phyloP scores from a whole-genome alignment of 257 asterid genomes.

The Primulina eburnea region DNA sequence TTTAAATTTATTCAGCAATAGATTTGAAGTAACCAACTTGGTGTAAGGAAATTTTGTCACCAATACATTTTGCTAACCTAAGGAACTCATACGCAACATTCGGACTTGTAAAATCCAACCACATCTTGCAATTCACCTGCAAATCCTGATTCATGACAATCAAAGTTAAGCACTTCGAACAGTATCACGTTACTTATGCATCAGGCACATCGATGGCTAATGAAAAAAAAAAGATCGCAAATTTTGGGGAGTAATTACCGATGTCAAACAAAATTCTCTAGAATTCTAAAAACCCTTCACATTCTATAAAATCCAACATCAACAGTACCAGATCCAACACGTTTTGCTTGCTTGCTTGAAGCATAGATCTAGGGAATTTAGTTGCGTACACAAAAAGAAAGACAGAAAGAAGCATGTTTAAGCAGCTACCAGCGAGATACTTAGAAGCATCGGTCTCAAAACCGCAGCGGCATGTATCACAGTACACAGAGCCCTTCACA shows the following conservation, averaged over 20 bases:
- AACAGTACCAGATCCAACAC: slow-evolving; percentile 17
- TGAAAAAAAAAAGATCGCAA: too few species aligned
- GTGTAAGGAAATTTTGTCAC: background rate
- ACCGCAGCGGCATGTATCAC: background rate
- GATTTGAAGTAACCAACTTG: background rate
- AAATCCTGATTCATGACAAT: too few species aligned
- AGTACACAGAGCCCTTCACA: background rate
- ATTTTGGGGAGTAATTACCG: background rate
- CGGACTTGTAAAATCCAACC: too few species aligned
- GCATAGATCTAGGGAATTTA: background rate
- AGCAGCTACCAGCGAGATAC: slow-evolving; percentile 30
- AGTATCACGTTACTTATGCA: background rate
- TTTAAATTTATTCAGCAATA: background rate
- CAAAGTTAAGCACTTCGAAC: too few species aligned
- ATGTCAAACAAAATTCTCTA: background rate
- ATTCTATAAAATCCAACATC: background rate
- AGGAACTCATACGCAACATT: too few species aligned
- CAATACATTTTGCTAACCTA: background rate
- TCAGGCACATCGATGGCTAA: background rate
- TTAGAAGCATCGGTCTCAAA: background rate
- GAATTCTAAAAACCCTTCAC: too few species aligned
- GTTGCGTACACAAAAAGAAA: background rate
- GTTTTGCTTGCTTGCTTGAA: background rate
- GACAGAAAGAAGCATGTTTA: background rate
- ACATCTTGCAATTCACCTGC: too few species aligned